phyloP scores from a whole-genome alignment of 2,329 filamentous ascomycete species.

The Fusarium sp. region DNA sequence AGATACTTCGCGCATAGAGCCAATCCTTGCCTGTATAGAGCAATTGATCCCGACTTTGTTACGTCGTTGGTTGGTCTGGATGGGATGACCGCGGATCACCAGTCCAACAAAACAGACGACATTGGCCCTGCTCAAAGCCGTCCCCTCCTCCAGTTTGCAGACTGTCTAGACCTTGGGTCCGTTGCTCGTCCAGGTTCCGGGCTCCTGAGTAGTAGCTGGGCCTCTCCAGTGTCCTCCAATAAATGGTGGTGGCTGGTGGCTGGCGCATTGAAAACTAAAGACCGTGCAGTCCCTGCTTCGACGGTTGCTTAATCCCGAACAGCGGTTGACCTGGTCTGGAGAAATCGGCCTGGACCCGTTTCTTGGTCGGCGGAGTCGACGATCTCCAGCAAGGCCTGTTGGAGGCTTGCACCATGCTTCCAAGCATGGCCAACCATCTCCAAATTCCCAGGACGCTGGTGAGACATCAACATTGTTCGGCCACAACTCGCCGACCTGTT shows the following conservation, averaged over 20 bases:
- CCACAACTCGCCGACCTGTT: constrained; percentile 1
- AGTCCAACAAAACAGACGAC: neutral
- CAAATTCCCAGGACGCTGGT: constrained; percentile 3
- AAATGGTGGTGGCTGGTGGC: constrained; percentile 6
- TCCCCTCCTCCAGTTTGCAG: neutral
- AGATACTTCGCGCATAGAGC: neutral
- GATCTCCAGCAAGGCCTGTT: neutral
- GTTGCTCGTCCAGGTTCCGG: constrained; percentile 9
- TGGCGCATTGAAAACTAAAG: constrained; percentile 36
- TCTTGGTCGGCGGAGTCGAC: constrained; percentile 1
- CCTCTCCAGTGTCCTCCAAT: constrained; percentile 15
- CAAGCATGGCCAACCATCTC: constrained; percentile 6
- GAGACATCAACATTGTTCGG: neutral
- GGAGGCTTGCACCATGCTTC: constrained; percentile 7
- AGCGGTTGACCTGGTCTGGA: constrained; percentile 13
- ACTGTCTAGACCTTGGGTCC: neutral
- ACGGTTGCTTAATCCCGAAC: constrained; percentile 20
- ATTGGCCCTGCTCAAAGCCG: neutral
- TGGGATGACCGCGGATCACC: neutral
- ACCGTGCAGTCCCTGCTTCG: constrained; percentile 34
- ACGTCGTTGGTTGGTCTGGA: neutral
- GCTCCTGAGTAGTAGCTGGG: constrained; percentile 19
- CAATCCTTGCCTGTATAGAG: constrained; percentile 4
- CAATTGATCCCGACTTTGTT: constrained; percentile 19
- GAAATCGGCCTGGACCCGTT: constrained; percentile 9